Percentiles rank a stretch among this genome's conserved stretches.
These are phyloP conservation scores for Oryza rufipogon DNA, from an alignment of 176 grass and related monocot genomes.

Conservation along the genomic window DNA sequence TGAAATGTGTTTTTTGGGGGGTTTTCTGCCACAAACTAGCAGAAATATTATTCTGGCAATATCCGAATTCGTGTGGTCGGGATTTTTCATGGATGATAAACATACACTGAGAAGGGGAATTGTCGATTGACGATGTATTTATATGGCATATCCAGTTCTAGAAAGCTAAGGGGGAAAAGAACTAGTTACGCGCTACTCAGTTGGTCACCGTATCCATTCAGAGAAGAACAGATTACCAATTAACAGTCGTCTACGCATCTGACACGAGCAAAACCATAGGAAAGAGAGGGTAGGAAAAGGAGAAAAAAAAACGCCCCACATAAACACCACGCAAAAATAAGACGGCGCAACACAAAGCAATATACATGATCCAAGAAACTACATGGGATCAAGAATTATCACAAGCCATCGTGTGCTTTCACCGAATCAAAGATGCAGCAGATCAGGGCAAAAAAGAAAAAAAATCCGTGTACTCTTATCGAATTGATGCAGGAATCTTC, in stretches of 20 bases:
- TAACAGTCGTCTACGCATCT: not conserved
- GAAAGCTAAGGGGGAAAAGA: not conserved
- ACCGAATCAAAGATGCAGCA: slow-evolving; percentile 17
- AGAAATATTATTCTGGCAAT: not conserved
- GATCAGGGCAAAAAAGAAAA: not conserved
- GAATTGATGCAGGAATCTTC: slow-evolving; percentile 31
- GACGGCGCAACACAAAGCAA: slow-evolving; percentile 1
- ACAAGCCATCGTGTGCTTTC: not conserved
- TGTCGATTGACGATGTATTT: not conserved
- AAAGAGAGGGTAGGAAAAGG: not conserved
- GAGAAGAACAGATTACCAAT: slow-evolving; percentile 17
- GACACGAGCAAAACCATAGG: not conserved
- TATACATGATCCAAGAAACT: slow-evolving; percentile 28
- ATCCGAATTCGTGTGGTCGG: not conserved
- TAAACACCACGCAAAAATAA: slow-evolving; percentile 17
- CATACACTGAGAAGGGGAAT: not conserved
- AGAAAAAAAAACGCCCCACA: not conserved
- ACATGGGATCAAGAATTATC: slow-evolving; percentile 21
- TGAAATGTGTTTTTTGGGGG: not conserved
- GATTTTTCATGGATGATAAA: not conserved
- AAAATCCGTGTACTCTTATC: not conserved
- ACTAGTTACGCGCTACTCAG: slow-evolving; percentile 16
- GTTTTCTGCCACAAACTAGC: not conserved
- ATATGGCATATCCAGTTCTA: slow-evolving; percentile 1
- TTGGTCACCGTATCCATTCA: slow-evolving; percentile 8